phyloP scores from a whole-genome alignment of 306 rosid species.

The Lupinus albus region DNA sequence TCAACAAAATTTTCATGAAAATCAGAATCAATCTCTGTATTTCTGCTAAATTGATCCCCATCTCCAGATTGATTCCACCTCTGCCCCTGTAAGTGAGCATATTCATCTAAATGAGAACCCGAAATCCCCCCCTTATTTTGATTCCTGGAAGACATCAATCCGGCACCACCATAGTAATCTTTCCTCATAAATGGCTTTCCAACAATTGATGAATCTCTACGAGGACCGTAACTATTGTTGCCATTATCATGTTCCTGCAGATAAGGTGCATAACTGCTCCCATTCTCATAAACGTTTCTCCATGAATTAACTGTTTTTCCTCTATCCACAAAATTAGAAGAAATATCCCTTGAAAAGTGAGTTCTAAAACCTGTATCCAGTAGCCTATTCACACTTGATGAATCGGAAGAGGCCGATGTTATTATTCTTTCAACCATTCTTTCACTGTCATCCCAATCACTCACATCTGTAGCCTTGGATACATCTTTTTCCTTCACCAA shows the following conservation, averaged over 20 bases:
- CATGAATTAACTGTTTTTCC: constrained; percentile 74
- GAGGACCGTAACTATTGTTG: constrained; percentile 45
- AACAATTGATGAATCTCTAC: constrained; percentile 60
- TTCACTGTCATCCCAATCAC: constrained; percentile 97
- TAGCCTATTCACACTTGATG: constrained; percentile 70
- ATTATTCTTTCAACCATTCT: constrained; percentile 85
- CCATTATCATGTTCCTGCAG: constrained; percentile 64
- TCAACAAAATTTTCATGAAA: constrained; percentile 67
- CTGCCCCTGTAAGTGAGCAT: constrained; percentile 59
- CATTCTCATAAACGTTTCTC: constrained; percentile 76
- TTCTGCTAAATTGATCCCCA: constrained; percentile 66
- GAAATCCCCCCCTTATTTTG: constrained; percentile 56
- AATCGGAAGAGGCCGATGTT: constrained; percentile 82
- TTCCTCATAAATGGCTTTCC: constrained; percentile 68
- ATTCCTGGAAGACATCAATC: constrained; percentile 61
- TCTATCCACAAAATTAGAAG: constrained; percentile 63
- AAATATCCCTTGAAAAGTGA: constrained; percentile 60
- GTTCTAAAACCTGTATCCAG: constrained; percentile 67
- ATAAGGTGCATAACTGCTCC: constrained; percentile 60
- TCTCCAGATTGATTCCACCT: constrained; percentile 78
- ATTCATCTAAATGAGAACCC: constrained; percentile 64
- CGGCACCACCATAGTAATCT: constrained; percentile 65
- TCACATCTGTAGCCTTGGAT: constrained; percentile 56
- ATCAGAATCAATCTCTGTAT: constrained; percentile 64
- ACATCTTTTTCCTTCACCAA: too few species aligned